These are phyloP conservation scores for Filobasidium uniguttulatum DNA, from an alignment of 1,284 basidiomycete species.

Conservation along the genomic window DNA sequence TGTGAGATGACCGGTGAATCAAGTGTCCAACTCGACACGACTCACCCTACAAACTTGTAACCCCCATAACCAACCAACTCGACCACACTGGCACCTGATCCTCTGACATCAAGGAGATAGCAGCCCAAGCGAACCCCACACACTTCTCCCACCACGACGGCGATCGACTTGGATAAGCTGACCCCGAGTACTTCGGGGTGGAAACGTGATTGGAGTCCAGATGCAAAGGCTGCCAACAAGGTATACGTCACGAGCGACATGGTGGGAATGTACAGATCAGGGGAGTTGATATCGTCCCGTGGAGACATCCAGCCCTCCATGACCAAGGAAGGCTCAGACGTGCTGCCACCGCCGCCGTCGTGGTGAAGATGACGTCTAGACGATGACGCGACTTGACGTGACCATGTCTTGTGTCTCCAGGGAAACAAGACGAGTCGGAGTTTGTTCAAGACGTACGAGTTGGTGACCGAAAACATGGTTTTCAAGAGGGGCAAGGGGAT, in stretches of 20 bases:
- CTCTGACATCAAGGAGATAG: conserved; percentile 74
- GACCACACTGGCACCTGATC: conserved; percentile 50
- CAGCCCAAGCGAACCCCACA: conserved; percentile 47
- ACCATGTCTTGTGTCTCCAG: conserved; percentile 80
- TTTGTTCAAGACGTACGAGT: conserved; percentile 87
- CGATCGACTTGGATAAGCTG: conserved; percentile 66
- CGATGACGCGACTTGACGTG: conserved; percentile 51
- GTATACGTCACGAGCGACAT: conserved; percentile 97
- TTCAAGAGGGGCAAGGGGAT: conserved; percentile 68
- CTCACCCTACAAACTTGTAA: conserved; percentile 92
- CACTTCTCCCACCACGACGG: conserved; percentile 61
- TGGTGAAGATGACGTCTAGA: conserved; percentile 33
- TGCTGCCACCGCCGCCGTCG: conserved; percentile 44
- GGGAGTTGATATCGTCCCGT: conserved; percentile 86
- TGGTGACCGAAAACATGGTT: conserved; percentile 92
- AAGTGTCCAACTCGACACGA: background rate
- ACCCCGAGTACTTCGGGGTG: conserved; percentile 82
- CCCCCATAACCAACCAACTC: conserved; percentile 63
- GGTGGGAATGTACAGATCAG: conserved; percentile 89
- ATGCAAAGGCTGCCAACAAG: conserved; percentile 68
- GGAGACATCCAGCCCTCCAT: conserved; percentile 71
- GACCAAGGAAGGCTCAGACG: no score
- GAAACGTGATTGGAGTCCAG: conserved; percentile 70
- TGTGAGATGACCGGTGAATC: background rate
- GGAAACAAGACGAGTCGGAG: conserved; percentile 84